Conservation (phyloP, 768 basidiomycete genomes). For the Agaricus subrufescens region DNA sequence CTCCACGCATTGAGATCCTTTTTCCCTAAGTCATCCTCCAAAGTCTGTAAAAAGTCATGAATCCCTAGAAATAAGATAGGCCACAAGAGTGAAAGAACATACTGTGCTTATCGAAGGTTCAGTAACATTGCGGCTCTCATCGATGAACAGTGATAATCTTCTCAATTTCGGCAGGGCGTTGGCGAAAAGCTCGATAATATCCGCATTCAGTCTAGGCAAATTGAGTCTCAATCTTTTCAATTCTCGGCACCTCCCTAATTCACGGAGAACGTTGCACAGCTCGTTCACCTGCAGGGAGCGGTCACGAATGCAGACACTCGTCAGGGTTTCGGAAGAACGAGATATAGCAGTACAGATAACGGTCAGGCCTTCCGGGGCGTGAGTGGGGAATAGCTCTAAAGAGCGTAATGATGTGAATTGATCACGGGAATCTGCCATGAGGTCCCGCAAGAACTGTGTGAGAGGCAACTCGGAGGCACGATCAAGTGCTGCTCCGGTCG, state of each 20-base stretch:
- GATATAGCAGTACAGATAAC: conserved; percentile 26
- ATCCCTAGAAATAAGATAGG: neutral
- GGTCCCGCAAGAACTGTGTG: conserved; percentile 27
- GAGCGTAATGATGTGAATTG: conserved; percentile 25
- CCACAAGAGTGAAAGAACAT: neutral
- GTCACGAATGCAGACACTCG: conserved; percentile 32
- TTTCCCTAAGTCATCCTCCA: conserved; percentile 20
- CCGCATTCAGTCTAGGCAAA: conserved; percentile 24
- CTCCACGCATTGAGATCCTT: conserved; percentile 29
- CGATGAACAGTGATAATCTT: conserved; percentile 26
- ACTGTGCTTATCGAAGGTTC: conserved; percentile 10
- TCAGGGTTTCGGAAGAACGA: conserved; percentile 27
- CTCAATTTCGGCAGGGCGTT: conserved; percentile 24
- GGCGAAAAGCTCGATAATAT: conserved; percentile 30
- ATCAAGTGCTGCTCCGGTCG: conserved; percentile 24
- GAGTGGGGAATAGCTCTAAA: conserved; percentile 40
- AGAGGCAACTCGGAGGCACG: conserved; percentile 26
- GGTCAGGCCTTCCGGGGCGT: conserved; percentile 26
- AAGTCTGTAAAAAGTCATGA: conserved; percentile 13
- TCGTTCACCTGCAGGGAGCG: conserved; percentile 33
- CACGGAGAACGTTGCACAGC: conserved; percentile 19
- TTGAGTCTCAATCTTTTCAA: conserved; percentile 29
- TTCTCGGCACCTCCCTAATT: conserved; percentile 19
- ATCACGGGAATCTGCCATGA: conserved; percentile 19
- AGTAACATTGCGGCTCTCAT: conserved; percentile 16